Percentiles rank a stretch among this genome's conserved stretches.
phyloP scores from a whole-genome alignment of 805 yeast genomes.

The Nakazawaea ishiwadae region DNA sequence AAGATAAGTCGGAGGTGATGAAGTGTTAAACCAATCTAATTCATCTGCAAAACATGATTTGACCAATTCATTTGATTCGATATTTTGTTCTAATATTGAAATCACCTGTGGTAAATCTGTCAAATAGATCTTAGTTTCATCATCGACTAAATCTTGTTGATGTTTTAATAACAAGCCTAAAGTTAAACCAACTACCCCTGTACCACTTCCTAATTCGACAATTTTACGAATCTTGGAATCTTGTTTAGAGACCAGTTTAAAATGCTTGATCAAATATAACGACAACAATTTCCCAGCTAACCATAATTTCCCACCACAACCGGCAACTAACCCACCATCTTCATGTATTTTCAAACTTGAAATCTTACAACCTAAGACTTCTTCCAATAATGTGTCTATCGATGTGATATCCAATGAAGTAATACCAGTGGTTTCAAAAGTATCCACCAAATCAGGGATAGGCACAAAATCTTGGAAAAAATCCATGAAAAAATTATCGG shows the following conservation, averaged over 20 bases:
- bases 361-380: conserved; percentile 2
- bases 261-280: conserved; percentile 33
- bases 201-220: conserved; percentile 54
- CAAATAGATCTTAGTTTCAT: conserved; percentile 33
- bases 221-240: conserved; percentile 22
- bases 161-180: conserved; percentile 26
- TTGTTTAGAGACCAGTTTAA: conserved; percentile 19
- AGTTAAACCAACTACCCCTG: conserved; percentile 47
- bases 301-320: conserved; percentile 66
- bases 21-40: conserved; percentile 45
- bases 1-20: conserved; percentile 31
- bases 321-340: conserved; percentile 50
- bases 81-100: conserved; percentile 42
- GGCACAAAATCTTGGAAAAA: conserved; percentile 5
- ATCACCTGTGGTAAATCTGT: conserved; percentile 48
- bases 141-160: conserved; percentile 10
- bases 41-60: conserved; percentile 34
- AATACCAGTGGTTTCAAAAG: conserved; percentile 9
- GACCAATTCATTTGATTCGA: conserved; percentile 32
- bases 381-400: conserved; percentile 1
- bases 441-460: conserved; percentile 6
- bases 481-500: conserved; percentile 3
- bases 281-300: conserved; percentile 54
- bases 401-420: conserved; percentile 11
- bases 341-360: conserved; percentile 37